Percentiles rank a stretch among this genome's conserved stretches.
Conservation (phyloP, 441 rosid species). For the Aquilaria agallochum region DNA sequence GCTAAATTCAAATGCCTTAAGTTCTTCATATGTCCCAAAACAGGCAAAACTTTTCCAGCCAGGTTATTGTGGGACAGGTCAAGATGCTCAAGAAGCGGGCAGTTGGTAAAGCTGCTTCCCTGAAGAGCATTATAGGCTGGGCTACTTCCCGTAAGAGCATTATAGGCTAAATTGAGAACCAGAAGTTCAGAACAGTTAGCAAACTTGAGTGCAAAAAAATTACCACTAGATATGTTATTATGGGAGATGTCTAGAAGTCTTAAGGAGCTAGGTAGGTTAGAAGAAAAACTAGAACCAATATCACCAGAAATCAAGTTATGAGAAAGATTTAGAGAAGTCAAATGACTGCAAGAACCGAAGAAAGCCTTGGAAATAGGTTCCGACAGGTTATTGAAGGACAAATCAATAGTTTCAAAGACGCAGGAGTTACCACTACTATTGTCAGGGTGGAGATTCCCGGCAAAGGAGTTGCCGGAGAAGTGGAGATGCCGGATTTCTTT, state of each 20-base stretch:
- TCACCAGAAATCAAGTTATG: neutral
- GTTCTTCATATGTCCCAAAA: neutral
- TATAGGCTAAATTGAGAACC: too few species aligned
- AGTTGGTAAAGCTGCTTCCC: neutral
- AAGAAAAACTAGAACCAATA: neutral
- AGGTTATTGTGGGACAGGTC: slow-evolving; percentile 5
- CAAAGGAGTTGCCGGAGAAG: slow-evolving; percentile 1
- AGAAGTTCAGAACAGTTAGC: too few species aligned
- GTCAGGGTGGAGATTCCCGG: neutral
- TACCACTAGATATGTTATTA: neutral
- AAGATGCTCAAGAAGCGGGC: slow-evolving; percentile 8
- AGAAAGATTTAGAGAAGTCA: neutral
- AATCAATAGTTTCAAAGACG: slow-evolving; percentile 2
- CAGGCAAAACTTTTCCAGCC: neutral
- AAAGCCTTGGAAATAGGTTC: slow-evolving; percentile 5
- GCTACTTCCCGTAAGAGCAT: too few species aligned
- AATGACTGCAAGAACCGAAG: neutral
- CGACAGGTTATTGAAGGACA: slow-evolving; percentile 9
- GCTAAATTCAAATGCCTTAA: slow-evolving; percentile 4
- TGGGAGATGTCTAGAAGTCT: neutral
- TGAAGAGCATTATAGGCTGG: too few species aligned
- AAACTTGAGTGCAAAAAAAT: neutral
- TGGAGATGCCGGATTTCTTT: slow-evolving; percentile 1
- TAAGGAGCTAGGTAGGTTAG: neutral
- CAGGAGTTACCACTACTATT: neutral